Base-by-base conservation (phyloP, 2,329 filamentous ascomycete genomes). In the Talaromyces sp. region DNA sequence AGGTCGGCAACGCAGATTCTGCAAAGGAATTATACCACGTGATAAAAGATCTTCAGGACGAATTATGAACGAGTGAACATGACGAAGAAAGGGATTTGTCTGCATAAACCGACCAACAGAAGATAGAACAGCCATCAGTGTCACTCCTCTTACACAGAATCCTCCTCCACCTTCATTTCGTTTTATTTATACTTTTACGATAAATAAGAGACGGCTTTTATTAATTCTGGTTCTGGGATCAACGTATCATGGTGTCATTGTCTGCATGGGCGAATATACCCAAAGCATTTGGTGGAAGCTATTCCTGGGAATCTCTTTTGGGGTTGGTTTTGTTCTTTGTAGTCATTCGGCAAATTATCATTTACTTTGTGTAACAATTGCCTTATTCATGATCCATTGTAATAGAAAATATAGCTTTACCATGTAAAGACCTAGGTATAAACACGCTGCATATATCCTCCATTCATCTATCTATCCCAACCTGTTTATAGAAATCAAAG, bases 1-100 rank as follows among this genome's bases (percentile, higher is more conserved):
- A 79, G 77, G 74, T 73, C 57, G 73, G 72, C 75, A 82, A 75
- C 74, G 76, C 80, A 71, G 77, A 81, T 41, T 75, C 77, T 50
- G 77, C 82, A 22, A 76, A 78, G 59, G 81, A 83, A 65, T 75
- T 84, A 22, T 83, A 81, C 69, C 74, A 77, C 37, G 76, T 77
- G 62, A 78, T 84, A 64, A 68, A 70, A 16, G 76, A 77, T 43
- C 66, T 83, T 24, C 76, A 80, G 69, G 67, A 75, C 63, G 69
- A 72, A 33, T 75, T 81, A 73, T 81, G 67, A 72, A 60, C 31
- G 24, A 56, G 48, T 41, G 22, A 31, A 4, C 33, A 0, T 54
- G 50, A 54, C 50, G 31, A 35, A 54, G n/a, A 33, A 16, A 35
- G 14, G n/a, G 31, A 3, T 10, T 56, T 14, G 5, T 11, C 31